Evolutionary conservation across 2,329 filamentous ascomycete genomes (phyloP), one percentile per base, ranked within the genome.

Genomic region (Hymenoscyphus repandus): DNA sequence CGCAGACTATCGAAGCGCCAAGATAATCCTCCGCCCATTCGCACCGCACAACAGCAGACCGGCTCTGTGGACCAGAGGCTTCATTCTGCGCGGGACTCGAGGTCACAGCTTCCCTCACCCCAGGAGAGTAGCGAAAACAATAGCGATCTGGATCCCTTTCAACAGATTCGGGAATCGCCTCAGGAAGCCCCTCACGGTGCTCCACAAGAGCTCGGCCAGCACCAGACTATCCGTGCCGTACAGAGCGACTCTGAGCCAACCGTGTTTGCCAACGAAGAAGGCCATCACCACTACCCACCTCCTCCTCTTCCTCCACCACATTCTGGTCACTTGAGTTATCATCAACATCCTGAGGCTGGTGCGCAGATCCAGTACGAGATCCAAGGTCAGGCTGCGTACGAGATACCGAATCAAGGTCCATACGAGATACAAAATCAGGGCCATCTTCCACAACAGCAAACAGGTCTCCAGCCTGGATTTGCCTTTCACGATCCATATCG

Each of bases 1-100:
- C 79, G 79, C 56, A 72, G 77, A 58, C 72, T 75, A 31, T 84
- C 81, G 40, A 82, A 70, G 73, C 79, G 62, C 69, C 76, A 64
- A 77, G 76, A 73, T 72, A 75, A 66, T 64, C 69, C 58, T 62
- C 67, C 59, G 58, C 44, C 47, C 9, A 54, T 75, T 57, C 71
- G 72, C 62, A 74, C 73, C 47, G 50, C 62, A 37, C 68, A 69
- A 31, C 57, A 64, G 52, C 67, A 44, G 22, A 61, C 62, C 7
- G 63, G 61, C 9, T 66, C 63, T 37, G 59, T 67, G 17, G 69
- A 70, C 42, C 70, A 70, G 53, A 71, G 69, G 44, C 39, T 51
- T 34, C 60, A 62, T 47, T 62, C 64, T 63, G 51, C 63, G 59
- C 50, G 61, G 46, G 55, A 53, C 45, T 60, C 62, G 15, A 54